phyloP scores from a whole-genome alignment of 306 rosid genomes.

The Prunus dulcis region DNA sequence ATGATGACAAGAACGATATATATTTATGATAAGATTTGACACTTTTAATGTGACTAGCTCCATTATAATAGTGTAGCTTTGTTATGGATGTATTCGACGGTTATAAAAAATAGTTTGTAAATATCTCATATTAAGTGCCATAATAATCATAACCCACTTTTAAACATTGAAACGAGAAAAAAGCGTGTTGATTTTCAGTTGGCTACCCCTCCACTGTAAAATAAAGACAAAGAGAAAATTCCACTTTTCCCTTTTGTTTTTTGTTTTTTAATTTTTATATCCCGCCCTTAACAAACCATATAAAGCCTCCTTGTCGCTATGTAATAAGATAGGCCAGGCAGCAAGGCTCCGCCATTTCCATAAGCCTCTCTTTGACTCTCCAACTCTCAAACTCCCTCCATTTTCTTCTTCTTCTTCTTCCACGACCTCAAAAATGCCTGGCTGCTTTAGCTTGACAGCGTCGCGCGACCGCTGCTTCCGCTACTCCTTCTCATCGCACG shows the following conservation, averaged over 20 bases:
- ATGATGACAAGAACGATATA: too few relatives aligned
- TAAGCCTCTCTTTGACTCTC: background rate
- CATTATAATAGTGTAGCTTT: too few relatives aligned
- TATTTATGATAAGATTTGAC: rapidly evolving
- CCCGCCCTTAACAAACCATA: background rate
- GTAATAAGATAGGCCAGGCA: background rate
- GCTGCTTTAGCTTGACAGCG: conserved; percentile 51
- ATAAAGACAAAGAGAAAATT: background rate
- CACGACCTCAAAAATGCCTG: conserved; percentile 29
- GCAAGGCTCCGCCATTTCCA: background rate
- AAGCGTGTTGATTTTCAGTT: background rate
- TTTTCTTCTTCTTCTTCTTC: background rate
- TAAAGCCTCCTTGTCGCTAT: background rate
- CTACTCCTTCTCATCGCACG: conserved; percentile 51
- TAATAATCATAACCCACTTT: background rate
- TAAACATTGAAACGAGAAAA: background rate
- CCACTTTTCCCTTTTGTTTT: background rate
- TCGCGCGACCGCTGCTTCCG: conserved; percentile 47
- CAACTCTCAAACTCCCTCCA: background rate
- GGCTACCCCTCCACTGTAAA: background rate
- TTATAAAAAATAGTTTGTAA: too few relatives aligned
- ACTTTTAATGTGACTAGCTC: too few relatives aligned
- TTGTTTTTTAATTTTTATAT: background rate
- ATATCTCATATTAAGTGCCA: too few relatives aligned
- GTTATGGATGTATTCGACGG: too few relatives aligned